Evolutionary conservation across 345 rosid genomes (phyloP), one percentile per base, ranked within the genome.

Genomic region (Eucalyptus microcorys): DNA sequence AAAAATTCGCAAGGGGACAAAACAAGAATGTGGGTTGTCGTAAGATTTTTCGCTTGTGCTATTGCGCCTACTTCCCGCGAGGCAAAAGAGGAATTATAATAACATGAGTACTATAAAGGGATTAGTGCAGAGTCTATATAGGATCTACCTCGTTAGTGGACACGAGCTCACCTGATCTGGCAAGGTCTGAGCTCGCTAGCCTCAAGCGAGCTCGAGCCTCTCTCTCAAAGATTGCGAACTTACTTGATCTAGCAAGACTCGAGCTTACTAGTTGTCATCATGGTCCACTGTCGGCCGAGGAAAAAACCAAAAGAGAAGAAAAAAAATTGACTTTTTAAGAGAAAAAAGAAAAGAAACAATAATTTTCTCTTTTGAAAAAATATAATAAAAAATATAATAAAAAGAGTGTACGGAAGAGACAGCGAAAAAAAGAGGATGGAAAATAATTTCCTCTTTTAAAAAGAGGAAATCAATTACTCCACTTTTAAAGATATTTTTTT

Each of bases 241-340:
- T 52, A 2, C 10, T 0, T 8, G 5, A 8, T 55, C 3, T 22
- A 8, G 27, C 59, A 1, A 55, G 59, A 21, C 1, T 22, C 1
- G 27, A 22, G 12, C 5, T 22, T 55, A 10, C 5, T 55, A 6
- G 17, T 55, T 55, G 59, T 55, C 59, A 22, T 10, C 12, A 55
- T 55, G 30, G 61, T 6, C 30, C 4, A 55, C 3, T 9, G 3
- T 24, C 1, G 30, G 61, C 1, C 6, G 0, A 55, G 30, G 30
- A 55, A 55, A 6, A 55, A 55, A 55, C 2, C 11, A 55, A 22
- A 55, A 55, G 13, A 2, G 27, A 10, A 22, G 27, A 22, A 55
- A 55, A 55, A 55, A 55, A 55, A 55, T 53, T 1, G 5, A 24
- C 13, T 55, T 22, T 55, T 55, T 10, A 9, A 55, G 7, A 53